phyloP scores from a whole-genome alignment of 2,329 filamentous ascomycete genomes.

The Lecanosticta acicola region DNA sequence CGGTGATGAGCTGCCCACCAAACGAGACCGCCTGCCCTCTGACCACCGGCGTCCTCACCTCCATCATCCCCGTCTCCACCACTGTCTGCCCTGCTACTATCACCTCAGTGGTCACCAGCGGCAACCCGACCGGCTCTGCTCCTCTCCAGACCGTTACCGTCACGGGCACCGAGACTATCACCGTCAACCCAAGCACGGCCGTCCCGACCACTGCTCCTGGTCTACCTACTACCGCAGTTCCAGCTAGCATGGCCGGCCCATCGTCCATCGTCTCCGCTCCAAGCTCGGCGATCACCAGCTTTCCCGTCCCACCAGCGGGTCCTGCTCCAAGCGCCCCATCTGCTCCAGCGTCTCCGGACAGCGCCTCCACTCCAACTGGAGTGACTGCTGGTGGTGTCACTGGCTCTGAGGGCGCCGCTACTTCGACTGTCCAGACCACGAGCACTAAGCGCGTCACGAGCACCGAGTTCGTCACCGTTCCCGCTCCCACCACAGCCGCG shows the following conservation, averaged over 20 bases:
- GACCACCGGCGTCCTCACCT: conserved; percentile 32
- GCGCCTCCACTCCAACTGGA: neutral
- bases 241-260: no score
- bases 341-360: neutral
- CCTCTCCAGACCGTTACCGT: conserved; percentile 2
- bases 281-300: no score
- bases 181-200: neutral
- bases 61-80: conserved; percentile 37
- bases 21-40: conserved; percentile 37
- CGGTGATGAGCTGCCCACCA: conserved; percentile 38
- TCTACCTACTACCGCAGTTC: neutral
- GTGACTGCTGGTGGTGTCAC: conserved; percentile 13
- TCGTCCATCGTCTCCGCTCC: conserved; percentile 11
- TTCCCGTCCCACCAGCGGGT: no score
- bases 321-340: neutral
- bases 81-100: conserved; percentile 41
- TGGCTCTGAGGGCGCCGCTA: conserved; percentile 11
- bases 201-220: neutral
- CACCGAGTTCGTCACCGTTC: conserved; percentile 3
- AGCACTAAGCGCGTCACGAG: neutral
- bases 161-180: conserved; percentile 4
- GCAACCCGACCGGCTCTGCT: conserved; percentile 3
- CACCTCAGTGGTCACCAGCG: conserved; percentile 18
- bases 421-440: conserved; percentile 1
- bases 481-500: neutral